Percentiles rank a stretch among this genome's conserved stretches.
Conservation (phyloP, 1,284 basidiomycete species). For the Fomitopsis pinicola region DNA sequence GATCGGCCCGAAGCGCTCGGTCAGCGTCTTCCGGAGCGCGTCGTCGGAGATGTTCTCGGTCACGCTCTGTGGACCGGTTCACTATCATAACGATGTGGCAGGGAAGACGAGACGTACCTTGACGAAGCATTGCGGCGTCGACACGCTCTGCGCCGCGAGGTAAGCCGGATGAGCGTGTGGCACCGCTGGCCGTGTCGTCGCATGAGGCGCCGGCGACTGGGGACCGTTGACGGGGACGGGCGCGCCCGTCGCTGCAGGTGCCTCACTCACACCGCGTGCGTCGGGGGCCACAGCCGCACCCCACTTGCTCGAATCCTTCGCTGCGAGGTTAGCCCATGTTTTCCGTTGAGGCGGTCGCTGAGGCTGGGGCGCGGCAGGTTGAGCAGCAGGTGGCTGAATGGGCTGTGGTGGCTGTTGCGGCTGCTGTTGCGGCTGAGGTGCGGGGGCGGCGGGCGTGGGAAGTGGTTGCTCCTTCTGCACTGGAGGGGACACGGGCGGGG, state of each 20-base stretch:
- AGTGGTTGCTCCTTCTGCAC: conserved; percentile 41
- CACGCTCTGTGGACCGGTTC: conserved; percentile 47
- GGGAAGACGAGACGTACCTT: conserved; percentile 51
- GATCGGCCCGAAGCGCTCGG: conserved; percentile 77
- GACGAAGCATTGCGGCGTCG: conserved; percentile 80
- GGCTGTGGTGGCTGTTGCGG: conserved; percentile 28
- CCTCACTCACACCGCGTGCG: conserved; percentile 67
- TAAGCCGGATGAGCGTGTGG: conserved; percentile 40
- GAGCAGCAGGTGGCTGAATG: conserved; percentile 25
- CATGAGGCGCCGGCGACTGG: conserved; percentile 44
- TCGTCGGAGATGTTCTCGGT: conserved; percentile 68
- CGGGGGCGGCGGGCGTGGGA: conserved; percentile 29
- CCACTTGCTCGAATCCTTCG: conserved; percentile 76
- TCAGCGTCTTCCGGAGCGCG: conserved; percentile 57
- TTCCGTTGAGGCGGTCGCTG: conserved; percentile 59
- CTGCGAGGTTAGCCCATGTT: conserved; percentile 91
- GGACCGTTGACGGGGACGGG: conserved; percentile 44
- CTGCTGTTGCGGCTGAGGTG: conserved; percentile 30
- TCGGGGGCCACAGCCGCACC: conserved; percentile 72
- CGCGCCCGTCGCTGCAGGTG: conserved; percentile 38
- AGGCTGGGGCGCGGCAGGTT: conserved; percentile 32
- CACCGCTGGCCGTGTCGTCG: conserved; percentile 30
- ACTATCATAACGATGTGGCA: conserved; percentile 5
- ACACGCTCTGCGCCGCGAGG: conserved; percentile 56
- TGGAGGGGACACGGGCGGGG: conserved; percentile 28